Evolutionary conservation across 768 basidiomycete species (phyloP), one percentile per base, ranked within the genome.

Genomic region (Leucosporidium scottii): DNA sequence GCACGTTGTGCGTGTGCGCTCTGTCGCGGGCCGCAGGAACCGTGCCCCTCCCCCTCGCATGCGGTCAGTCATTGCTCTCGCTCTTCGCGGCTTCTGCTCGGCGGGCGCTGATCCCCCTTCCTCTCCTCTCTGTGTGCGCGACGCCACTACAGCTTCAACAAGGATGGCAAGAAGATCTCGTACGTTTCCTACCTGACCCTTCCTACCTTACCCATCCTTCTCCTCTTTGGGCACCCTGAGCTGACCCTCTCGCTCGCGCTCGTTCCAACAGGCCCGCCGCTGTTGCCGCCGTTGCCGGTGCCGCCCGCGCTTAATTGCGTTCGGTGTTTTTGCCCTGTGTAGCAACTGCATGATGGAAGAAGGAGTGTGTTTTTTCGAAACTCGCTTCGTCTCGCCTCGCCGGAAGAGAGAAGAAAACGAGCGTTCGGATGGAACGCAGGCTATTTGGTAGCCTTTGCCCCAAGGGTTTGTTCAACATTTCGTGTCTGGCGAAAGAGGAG

Each of bases 1-100:
- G 75, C 96, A 99, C 81, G 93, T 99, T 73, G 96, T 99, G 73
- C 94, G 96, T 80, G 96, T 98, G 59, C 91, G 96, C 71, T 97
- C 96, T 68, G 85, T 89, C 72, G 89, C 90, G 83, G 91, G 91
- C 64, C 89, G 94, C 77, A 85, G 94, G 81, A 98, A 96, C 87
- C 91, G 96, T 80, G 88, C 91, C 4, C 96, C 96, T 68, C 96
- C 96, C 73, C 91, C 92, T 31, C 90, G 96, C 72, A 81, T 97
- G 73, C 84, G 39, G 39, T 44, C 5, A 34, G 34, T 44, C 39
- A 13, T 44, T 15, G 8, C 39, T 8, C 39, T 44, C 39, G 10
- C 15, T 44, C 97, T 91, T 91, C 93, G 92, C 73, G n/a, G n/a
- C n/a, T n/a, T 79, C 79, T 78, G 78, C 78, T 67, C 64, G 78